A percentile compares a stretch with the other conserved stretches of the same genome.
These are phyloP conservation scores for Xylariaceae sp. DNA, from an alignment of 2,329 filamentous ascomycete genomes.

Conservation along the genomic window DNA sequence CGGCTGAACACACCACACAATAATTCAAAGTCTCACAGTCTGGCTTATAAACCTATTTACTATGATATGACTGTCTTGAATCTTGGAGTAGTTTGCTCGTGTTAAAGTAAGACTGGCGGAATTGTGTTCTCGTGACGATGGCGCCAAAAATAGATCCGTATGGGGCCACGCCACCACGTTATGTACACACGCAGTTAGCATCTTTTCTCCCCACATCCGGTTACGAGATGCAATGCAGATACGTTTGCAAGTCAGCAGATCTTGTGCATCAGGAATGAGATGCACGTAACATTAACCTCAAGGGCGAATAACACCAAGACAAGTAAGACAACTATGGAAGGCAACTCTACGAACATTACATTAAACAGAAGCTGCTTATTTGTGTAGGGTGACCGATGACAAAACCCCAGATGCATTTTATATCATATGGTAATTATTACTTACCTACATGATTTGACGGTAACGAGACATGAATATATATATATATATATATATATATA, in stretches of 20 bases:
- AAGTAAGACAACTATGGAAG: neutral
- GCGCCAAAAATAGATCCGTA: slow-evolving; percentile 17
- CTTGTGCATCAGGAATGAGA: neutral
- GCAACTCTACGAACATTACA: neutral
- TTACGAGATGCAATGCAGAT: neutral
- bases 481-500: too few relatives aligned
- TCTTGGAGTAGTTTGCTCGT: neutral
- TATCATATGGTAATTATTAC: too few relatives aligned
- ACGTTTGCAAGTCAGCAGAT: neutral
- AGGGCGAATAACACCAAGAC: neutral
- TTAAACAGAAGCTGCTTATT: too few relatives aligned
- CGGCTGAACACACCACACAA: neutral
- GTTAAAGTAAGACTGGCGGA: neutral
- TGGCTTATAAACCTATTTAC: neutral
- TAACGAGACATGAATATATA: too few relatives aligned
- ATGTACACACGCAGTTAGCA: slow-evolving; percentile 19
- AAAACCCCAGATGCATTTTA: too few relatives aligned
- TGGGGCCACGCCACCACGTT: slow-evolving; percentile 16
- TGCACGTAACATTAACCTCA: neutral
- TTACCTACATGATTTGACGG: too few relatives aligned
- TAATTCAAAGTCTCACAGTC: neutral
- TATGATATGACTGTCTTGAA: neutral
- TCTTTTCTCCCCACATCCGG: slow-evolving; percentile 2
- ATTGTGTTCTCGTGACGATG: neutral
- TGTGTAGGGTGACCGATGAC: too few relatives aligned